Conservation (phyloP, 306 rosid species). For the Lathyrus aphaca region DNA sequence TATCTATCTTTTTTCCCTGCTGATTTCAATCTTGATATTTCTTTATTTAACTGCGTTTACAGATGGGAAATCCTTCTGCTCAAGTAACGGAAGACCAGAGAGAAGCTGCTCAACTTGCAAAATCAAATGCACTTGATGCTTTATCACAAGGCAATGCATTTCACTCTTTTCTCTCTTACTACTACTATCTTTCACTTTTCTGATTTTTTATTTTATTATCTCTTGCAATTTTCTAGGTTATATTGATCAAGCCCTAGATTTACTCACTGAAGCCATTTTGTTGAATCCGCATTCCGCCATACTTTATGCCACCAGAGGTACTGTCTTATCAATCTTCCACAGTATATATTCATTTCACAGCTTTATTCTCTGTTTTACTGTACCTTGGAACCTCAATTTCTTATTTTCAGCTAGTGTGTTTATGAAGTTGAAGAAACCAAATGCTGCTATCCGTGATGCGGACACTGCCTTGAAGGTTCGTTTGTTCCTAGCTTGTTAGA, state of each 20-base stretch:
- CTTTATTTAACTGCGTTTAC: neutral
- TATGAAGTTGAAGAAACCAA: conserved; percentile 74
- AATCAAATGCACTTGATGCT: conserved; percentile 64
- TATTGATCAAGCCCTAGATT: conserved; percentile 68
- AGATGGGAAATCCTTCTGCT: conserved; percentile 71
- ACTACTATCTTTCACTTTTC: conserved; percentile 19
- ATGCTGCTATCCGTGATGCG: conserved; percentile 85
- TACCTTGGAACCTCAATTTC: no score
- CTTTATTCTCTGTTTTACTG: no score
- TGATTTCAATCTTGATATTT: no score
- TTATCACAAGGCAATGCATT: conserved; percentile 58
- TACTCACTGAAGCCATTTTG: conserved; percentile 74
- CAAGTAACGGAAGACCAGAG: conserved; percentile 67
- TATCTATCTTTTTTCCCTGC: no score
- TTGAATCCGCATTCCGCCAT: conserved; percentile 82
- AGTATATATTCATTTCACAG: no score
- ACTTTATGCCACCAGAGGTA: conserved; percentile 84
- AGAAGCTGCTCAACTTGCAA: conserved; percentile 68
- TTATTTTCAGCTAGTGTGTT: conserved; percentile 61
- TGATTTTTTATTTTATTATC: neutral
- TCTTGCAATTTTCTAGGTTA: conserved; percentile 50
- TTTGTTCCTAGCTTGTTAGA: conserved; percentile 23
- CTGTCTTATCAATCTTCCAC: neutral
- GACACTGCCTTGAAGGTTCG: conserved; percentile 75
- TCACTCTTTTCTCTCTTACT: neutral